Evolutionary conservation across 1,284 basidiomycete genomes (phyloP), one percentile per base, ranked within the genome.

Genomic region (Athelia psychrophila): DNA sequence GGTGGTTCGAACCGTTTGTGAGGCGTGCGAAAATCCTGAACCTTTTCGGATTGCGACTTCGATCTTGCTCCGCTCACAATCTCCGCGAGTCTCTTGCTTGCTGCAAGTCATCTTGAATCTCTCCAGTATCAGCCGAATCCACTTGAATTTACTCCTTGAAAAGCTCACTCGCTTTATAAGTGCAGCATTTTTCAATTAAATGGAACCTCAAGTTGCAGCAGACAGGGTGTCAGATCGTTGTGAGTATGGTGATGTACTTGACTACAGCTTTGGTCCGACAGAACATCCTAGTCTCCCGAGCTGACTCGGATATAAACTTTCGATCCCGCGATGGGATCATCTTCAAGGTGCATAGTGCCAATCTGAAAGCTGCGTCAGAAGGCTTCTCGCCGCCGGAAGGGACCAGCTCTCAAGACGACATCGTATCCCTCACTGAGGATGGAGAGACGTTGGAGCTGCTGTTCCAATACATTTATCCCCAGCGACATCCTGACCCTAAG

Each of bases 401-500:
- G n/a, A 30, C 27, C 27, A 30, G 27, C 27, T 6, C 27, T 30
- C 27, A 13, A 30, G 13, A 13, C 27, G 38, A 42, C 8, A 42
- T 42, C 18, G 56, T 63, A 2, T 52, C 53, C 15, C 59, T 70
- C 5, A 56, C 60, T 4, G 64, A 69, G 49, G 22, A 53, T 4
- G 52, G 62, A 1, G 38, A 35, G 2, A 59, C 63, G 0, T 55
- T 70, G 1, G 55, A 60, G 2, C 44, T 68, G 0, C 56, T 70
- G 2, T 68, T 68, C 36, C 60, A 56, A 27, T 68, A 64, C 47
- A 56, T 68, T 8, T 60, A 60, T 35, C 61, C 62, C 2, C 55
- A 57, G 32, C 57, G 59, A 8, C 65, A 66, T 18, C 68, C 67
- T 1, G 60, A 61, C 23, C 44, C 66, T 12, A 62, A 67, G 22